phyloP scores from a whole-genome alignment of 352 stramenopile genomes.

The Phytophthora litchii region DNA sequence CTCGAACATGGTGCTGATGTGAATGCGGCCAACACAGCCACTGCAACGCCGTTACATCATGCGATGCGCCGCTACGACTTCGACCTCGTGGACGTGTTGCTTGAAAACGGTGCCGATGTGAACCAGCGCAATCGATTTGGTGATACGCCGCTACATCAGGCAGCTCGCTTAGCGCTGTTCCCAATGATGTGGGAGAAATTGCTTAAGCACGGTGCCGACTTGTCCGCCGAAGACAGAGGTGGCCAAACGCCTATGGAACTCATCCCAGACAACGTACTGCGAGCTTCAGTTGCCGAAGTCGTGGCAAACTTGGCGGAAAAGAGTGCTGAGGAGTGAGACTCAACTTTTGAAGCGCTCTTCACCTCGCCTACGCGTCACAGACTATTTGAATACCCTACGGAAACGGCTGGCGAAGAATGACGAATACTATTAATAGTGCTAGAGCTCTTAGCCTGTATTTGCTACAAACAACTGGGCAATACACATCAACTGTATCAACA shows the following conservation, averaged over 20 bases:
- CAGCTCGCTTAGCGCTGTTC: slow-evolving; percentile 31
- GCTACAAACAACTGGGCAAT: too few relatives aligned
- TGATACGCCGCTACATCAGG: slow-evolving; percentile 41
- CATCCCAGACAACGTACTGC: slow-evolving; percentile 32
- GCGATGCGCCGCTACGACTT: slow-evolving; percentile 40
- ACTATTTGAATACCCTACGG: too few relatives aligned
- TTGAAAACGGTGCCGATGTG: slow-evolving; percentile 33
- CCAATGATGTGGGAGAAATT: slow-evolving; percentile 39
- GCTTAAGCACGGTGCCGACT: slow-evolving; percentile 29
- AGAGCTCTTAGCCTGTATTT: too few relatives aligned
- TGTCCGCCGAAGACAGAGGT: slow-evolving; percentile 21
- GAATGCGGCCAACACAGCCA: slow-evolving; percentile 28
- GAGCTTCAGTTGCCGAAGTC: slow-evolving; percentile 28
- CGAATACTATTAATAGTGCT: too few relatives aligned
- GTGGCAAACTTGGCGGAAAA: slow-evolving; percentile 19
- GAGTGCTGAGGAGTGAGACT: not conserved
- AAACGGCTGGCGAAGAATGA: too few relatives aligned
- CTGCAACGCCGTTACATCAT: slow-evolving; percentile 31
- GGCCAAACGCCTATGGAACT: slow-evolving; percentile 40
- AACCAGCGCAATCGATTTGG: slow-evolving; percentile 40
- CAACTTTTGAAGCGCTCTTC: too few relatives aligned
- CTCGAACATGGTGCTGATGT: slow-evolving; percentile 34
- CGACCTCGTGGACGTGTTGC: slow-evolving; percentile 38
- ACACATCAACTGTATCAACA: too few relatives aligned
- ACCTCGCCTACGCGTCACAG: too few relatives aligned